Conservation (phyloP, 371 early-diverging fungal species). For the Rhizomucor miehei region DNA sequence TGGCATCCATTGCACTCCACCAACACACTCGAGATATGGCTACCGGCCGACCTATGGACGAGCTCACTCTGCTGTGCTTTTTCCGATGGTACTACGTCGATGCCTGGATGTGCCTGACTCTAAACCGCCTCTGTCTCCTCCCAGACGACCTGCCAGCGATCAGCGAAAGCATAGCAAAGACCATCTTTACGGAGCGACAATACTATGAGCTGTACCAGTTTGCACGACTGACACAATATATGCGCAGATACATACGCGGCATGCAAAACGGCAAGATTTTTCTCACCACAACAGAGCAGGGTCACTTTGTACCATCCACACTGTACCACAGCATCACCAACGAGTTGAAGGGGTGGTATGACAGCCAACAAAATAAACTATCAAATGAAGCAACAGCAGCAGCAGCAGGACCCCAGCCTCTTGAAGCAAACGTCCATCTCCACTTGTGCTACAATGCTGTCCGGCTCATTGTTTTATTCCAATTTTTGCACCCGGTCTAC, state of each 20-base stretch:
- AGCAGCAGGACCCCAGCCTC: not conserved
- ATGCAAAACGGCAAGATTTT: constrained; percentile 23
- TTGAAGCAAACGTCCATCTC: constrained; percentile 24
- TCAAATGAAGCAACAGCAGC: too few relatives aligned
- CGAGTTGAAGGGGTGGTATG: constrained; percentile 27
- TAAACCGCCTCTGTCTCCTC: constrained; percentile 34
- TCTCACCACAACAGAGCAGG: not conserved
- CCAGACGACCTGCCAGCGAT: constrained; percentile 21
- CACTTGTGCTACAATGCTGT: constrained; percentile 43
- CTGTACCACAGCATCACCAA: constrained; percentile 32
- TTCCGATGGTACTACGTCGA: constrained; percentile 48
- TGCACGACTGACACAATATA: constrained; percentile 28
- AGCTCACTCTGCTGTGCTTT: constrained; percentile 23
- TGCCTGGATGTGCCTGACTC: constrained; percentile 43
- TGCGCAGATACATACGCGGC: constrained; percentile 38
- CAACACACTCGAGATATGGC: constrained; percentile 13
- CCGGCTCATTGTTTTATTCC: constrained; percentile 40
- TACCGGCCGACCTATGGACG: constrained; percentile 4
- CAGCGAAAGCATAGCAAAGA: not conserved
- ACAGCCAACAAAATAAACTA: constrained; percentile 2
- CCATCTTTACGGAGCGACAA: not conserved
- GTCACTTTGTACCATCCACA: constrained; percentile 17
- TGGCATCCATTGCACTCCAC: constrained; percentile 24
- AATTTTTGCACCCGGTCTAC: constrained; percentile 24
- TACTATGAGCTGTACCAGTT: constrained; percentile 19